phyloP scores from a whole-genome alignment of 805 yeast genomes.

The Metschnikowia picachoensis region DNA sequence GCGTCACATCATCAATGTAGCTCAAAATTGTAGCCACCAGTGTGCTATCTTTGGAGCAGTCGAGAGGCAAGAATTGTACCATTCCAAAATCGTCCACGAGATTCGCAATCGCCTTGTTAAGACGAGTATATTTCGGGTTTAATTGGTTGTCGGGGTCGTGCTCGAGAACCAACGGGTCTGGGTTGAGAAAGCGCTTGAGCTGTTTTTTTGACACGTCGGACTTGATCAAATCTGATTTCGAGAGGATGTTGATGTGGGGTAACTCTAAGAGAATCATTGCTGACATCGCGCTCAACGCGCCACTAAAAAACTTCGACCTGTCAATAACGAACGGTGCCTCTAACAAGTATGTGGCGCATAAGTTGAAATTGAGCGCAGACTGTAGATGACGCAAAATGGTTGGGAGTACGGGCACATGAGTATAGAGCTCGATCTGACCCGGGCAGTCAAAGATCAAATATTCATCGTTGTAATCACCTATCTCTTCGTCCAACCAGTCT shows the following conservation, averaged over 20 bases:
- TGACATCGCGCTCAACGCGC: conserved; percentile 95
- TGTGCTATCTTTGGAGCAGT: conserved; percentile 62
- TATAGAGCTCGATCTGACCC: conserved; percentile 92
- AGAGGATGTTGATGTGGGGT: conserved; percentile 88
- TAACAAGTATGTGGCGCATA: conserved; percentile 88
- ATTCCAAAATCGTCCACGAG: conserved; percentile 96
- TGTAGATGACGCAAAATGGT: conserved; percentile 81
- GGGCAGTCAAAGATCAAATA: conserved; percentile 94
- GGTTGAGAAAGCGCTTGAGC: conserved; percentile 80
- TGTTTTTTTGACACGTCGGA: conserved; percentile 73
- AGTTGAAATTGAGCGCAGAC: conserved; percentile 71
- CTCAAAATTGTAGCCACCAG: conserved; percentile 79
- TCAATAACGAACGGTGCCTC: conserved; percentile 96
- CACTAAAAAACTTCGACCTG: conserved; percentile 87
- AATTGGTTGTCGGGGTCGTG: conserved; percentile 14
- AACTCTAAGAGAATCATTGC: conserved; percentile 94
- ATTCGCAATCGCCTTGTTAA: conserved; percentile 81
- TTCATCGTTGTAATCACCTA: conserved; percentile 94
- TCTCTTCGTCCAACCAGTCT: conserved; percentile 97
- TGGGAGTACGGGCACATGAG: conserved; percentile 92
- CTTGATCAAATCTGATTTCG: conserved; percentile 82
- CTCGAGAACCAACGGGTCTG: conserved; percentile 77
- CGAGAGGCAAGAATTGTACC: conserved; percentile 94
- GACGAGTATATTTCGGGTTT: conserved; percentile 59
- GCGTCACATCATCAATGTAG: conserved; percentile 94